phyloP scores from a whole-genome alignment of 768 basidiomycete genomes.

The Boletus tomentosulus region DNA sequence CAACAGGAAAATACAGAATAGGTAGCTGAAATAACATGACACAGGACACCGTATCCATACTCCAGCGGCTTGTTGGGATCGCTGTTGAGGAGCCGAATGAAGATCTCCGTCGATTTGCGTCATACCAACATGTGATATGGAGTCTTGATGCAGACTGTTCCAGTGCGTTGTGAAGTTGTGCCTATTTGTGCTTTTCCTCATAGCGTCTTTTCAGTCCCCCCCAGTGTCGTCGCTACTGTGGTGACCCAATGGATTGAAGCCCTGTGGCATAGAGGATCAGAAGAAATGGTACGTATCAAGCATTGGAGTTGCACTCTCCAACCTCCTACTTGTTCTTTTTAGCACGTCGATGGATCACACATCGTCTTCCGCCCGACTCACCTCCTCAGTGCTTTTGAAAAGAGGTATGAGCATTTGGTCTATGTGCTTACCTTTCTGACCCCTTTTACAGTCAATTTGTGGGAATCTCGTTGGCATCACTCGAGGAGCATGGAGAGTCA shows the following conservation, averaged over 20 bases:
- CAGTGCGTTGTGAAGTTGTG: slow-evolving; percentile 32
- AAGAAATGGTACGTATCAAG: slow-evolving; percentile 6
- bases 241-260: slow-evolving; percentile 50
- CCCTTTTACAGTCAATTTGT: slow-evolving; percentile 37
- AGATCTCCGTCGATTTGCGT: slow-evolving; percentile 43
- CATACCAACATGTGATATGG: slow-evolving; percentile 62
- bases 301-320: background rate
- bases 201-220: slow-evolving; percentile 25
- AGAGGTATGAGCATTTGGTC: slow-evolving; percentile 35
- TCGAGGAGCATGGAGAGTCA: slow-evolving; percentile 36
- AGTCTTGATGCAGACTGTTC: slow-evolving; percentile 32
- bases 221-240: slow-evolving; percentile 30
- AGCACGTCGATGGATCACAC: slow-evolving; percentile 34
- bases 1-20: background rate
- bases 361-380: slow-evolving; percentile 43
- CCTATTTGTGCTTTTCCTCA: background rate
- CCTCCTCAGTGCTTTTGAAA: slow-evolving; percentile 34
- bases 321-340: slow-evolving; percentile 1
- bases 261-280: slow-evolving; percentile 38
- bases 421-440: background rate
- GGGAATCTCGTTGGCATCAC: slow-evolving; percentile 36
- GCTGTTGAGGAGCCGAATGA: slow-evolving; percentile 32
- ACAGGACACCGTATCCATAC: slow-evolving; percentile 15
- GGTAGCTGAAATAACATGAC: background rate
- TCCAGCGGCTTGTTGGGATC: slow-evolving; percentile 38